phyloP scores from a whole-genome alignment of 176 grass and related monocot genomes.

The Elymus sibiricus region DNA sequence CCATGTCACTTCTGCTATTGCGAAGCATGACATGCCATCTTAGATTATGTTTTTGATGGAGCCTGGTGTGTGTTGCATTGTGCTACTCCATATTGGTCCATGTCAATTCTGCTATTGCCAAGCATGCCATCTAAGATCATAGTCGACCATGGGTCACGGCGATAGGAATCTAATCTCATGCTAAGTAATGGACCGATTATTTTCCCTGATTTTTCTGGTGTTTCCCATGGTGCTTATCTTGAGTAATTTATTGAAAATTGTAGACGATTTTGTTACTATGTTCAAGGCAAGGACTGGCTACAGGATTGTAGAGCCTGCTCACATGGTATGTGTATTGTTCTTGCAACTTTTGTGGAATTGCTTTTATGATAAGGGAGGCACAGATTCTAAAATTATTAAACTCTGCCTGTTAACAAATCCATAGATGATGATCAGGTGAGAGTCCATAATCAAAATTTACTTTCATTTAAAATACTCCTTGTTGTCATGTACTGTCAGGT shows the following conservation, averaged over 20 bases:
- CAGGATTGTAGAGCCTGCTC: slow-evolving; percentile 80
- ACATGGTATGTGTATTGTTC: slow-evolving; percentile 57
- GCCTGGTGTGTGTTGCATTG: too few relatives aligned
- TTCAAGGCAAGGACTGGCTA: slow-evolving; percentile 71
- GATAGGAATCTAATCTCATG: slow-evolving; percentile 88
- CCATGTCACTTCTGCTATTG: slow-evolving; percentile 15
- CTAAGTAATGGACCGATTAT: slow-evolving; percentile 49
- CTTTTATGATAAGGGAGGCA: background rate
- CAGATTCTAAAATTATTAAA: background rate
- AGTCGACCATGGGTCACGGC: slow-evolving; percentile 90
- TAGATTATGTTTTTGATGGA: background rate
- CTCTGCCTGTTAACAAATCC: too few relatives aligned
- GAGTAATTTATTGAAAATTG: slow-evolving; percentile 21
- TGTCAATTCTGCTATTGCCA: too few relatives aligned
- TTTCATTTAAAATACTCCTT: too few relatives aligned
- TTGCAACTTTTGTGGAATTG: too few relatives aligned
- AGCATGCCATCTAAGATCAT: too few relatives aligned
- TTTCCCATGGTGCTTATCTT: background rate
- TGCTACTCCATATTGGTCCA: too few relatives aligned
- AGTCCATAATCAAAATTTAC: too few relatives aligned
- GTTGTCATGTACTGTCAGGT: too few relatives aligned
- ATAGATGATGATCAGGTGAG: too few relatives aligned
- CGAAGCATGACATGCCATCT: slow-evolving; percentile 18
- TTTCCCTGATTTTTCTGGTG: background rate
- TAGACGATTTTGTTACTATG: slow-evolving; percentile 86